Conservation (phyloP, 129 eudicot species). For the Tanacetum coccineum region DNA sequence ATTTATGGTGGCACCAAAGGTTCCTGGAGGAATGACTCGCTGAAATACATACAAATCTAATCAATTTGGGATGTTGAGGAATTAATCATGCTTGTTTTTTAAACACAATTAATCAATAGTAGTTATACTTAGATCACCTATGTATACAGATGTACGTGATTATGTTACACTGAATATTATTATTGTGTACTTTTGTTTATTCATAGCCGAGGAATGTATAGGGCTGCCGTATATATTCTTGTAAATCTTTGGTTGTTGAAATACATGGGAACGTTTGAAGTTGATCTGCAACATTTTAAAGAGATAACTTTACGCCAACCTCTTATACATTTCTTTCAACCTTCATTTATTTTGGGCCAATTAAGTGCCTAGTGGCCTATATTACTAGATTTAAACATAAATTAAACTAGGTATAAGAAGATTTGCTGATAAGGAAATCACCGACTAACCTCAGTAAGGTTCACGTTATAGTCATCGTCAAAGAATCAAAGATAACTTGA, state of each 20-base stretch:
- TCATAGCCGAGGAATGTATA: slow-evolving; percentile 20
- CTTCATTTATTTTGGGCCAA: no score
- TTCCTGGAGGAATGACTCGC: slow-evolving; percentile 28
- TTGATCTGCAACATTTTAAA: neutral
- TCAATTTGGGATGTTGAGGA: slow-evolving; percentile 38
- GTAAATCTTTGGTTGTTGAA: slow-evolving; percentile 32
- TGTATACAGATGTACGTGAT: slow-evolving; percentile 7
- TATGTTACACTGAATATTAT: slow-evolving; percentile 1
- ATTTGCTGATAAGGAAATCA: no score
- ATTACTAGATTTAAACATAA: no score
- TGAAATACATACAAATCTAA: slow-evolving; percentile 5
- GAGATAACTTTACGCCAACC: no score
- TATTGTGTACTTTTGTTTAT: slow-evolving; percentile 21
- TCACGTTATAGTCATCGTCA: no score
- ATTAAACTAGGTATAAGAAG: no score
- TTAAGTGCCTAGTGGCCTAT: no score
- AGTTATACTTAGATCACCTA: slow-evolving; percentile 14
- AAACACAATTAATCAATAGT: neutral
- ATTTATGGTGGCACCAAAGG: slow-evolving; percentile 28
- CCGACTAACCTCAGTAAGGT: no score
- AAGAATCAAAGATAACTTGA: no score
- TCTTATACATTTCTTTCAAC: no score
- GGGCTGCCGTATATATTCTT: slow-evolving; percentile 21
- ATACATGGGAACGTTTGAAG: slow-evolving; percentile 22
- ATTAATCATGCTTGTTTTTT: slow-evolving; percentile 24